phyloP scores from a whole-genome alignment of 352 stramenopile genomes.

The Phytophthora citrophthora region DNA sequence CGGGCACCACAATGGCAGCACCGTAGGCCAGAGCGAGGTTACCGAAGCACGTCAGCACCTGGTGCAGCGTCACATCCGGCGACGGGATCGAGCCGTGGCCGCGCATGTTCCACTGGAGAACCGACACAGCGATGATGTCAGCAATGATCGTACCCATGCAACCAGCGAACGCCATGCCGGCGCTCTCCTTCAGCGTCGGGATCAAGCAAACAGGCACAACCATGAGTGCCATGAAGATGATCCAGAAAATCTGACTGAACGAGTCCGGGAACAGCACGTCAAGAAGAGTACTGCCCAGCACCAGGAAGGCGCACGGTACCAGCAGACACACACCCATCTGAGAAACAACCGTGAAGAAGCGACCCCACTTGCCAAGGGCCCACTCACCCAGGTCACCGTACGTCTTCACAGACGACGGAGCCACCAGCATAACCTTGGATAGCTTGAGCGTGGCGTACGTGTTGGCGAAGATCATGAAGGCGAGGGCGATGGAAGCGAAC shows the following conservation, averaged over 20 bases:
- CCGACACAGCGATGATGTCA: neutral
- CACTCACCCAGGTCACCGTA: slow-evolving; percentile 48
- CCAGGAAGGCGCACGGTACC: slow-evolving; percentile 49
- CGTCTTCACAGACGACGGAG: slow-evolving; percentile 48
- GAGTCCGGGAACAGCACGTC: too few species aligned
- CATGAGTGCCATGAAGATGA: too few species aligned
- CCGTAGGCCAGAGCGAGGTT: neutral
- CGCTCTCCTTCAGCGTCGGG: too few species aligned
- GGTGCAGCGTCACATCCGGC: neutral
- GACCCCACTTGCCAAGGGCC: slow-evolving; percentile 40
- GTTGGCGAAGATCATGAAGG: slow-evolving; percentile 63
- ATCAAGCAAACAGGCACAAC: too few species aligned
- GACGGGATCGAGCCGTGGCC: neutral
- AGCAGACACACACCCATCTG: slow-evolving; percentile 51
- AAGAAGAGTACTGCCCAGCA: slow-evolving; percentile 5
- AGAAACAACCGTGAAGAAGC: slow-evolving; percentile 45
- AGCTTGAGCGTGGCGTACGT: slow-evolving; percentile 53
- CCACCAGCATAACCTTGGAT: slow-evolving; percentile 49
- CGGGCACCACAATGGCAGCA: neutral
- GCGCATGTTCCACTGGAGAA: neutral
- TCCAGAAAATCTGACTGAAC: too few species aligned
- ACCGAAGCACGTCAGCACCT: neutral
- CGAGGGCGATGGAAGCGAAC: slow-evolving; percentile 27
- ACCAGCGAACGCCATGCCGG: neutral
- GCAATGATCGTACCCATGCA: neutral